Conservation (phyloP, 2,329 filamentous ascomycete species). For the Berkeleyomyces basicola region DNA sequence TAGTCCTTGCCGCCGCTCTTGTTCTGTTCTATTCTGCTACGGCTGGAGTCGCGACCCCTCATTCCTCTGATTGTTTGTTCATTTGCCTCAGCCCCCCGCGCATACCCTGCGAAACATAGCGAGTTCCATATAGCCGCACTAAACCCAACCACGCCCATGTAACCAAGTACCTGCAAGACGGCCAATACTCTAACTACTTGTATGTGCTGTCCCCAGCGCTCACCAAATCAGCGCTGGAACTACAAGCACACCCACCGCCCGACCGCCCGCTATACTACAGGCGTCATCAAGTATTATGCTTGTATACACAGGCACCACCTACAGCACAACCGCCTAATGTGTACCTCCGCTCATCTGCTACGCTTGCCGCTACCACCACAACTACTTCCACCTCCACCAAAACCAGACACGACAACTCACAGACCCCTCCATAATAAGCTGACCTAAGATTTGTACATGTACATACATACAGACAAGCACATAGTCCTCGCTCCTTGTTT, state of each 20-base stretch:
- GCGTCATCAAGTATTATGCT: too few relatives aligned
- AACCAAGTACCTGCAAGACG: background rate
- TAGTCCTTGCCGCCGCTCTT: background rate
- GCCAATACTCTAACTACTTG: too few relatives aligned
- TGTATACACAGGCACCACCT: too few relatives aligned
- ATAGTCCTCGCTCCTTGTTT: background rate
- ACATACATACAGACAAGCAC: background rate
- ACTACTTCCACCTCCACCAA: too few relatives aligned
- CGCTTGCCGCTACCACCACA: background rate
- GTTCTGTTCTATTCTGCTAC: background rate
- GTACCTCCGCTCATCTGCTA: background rate
- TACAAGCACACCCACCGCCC: too few relatives aligned
- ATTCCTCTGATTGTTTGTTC: constrained; percentile 14
- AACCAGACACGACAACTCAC: background rate
- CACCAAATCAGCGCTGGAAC: too few relatives aligned
- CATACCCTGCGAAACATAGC: constrained; percentile 11
- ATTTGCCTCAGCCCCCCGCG: constrained; percentile 12
- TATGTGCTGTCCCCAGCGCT: too few relatives aligned
- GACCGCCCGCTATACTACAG: too few relatives aligned
- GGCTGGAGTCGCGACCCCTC: constrained; percentile 12
- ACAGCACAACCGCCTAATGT: background rate
- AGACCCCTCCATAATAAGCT: background rate
- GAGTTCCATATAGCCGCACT: constrained; percentile 8
- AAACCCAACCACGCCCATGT: background rate
- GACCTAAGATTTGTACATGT: background rate